These are phyloP conservation scores for Amborella trichopoda DNA, from an alignment of 164 flowering plant genomes.

Conservation along the genomic window DNA sequence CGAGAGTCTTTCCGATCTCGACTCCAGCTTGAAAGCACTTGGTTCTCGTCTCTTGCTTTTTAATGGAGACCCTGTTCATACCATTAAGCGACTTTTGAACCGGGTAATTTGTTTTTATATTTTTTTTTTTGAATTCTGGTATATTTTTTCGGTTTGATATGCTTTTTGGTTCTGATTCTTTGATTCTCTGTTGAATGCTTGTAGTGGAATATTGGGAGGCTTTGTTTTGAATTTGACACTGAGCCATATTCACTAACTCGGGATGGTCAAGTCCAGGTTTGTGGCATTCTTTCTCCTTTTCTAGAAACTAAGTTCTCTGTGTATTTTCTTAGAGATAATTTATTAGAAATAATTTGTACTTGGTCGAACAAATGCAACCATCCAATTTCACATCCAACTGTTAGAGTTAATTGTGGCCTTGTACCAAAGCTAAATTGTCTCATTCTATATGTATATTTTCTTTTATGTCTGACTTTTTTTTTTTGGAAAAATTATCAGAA, in stretches of 20 bases:
- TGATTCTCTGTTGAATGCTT: constrained; percentile 1
- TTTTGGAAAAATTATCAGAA: too few relatives aligned
- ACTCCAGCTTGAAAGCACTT: constrained; percentile 44
- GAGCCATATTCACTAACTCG: constrained; percentile 78
- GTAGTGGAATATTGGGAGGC: constrained; percentile 79
- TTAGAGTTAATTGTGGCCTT: too few relatives aligned
- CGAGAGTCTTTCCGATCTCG: constrained; percentile 75
- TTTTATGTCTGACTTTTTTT: too few relatives aligned
- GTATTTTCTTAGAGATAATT: too few relatives aligned
- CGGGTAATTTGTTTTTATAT: constrained; percentile 24
- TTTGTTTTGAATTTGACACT: constrained; percentile 82
- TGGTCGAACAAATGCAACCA: too few relatives aligned
- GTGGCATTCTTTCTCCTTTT: neutral
- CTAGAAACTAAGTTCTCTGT: too few relatives aligned
- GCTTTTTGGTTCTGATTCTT: neutral
- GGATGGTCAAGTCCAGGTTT: constrained; percentile 62
- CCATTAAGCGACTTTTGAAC: constrained; percentile 43
- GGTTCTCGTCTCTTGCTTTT: constrained; percentile 71
- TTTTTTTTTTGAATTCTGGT: neutral
- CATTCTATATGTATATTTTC: too few relatives aligned
- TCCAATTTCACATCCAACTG: too few relatives aligned
- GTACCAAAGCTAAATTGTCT: too few relatives aligned
- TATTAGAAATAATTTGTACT: too few relatives aligned
- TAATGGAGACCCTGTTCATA: constrained; percentile 64
- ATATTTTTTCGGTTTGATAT: neutral